Evolutionary conservation across 2,329 filamentous ascomycete species (phyloP), one percentile per base, ranked within the genome.

Genomic region (Aspergillus versicolor): DNA sequence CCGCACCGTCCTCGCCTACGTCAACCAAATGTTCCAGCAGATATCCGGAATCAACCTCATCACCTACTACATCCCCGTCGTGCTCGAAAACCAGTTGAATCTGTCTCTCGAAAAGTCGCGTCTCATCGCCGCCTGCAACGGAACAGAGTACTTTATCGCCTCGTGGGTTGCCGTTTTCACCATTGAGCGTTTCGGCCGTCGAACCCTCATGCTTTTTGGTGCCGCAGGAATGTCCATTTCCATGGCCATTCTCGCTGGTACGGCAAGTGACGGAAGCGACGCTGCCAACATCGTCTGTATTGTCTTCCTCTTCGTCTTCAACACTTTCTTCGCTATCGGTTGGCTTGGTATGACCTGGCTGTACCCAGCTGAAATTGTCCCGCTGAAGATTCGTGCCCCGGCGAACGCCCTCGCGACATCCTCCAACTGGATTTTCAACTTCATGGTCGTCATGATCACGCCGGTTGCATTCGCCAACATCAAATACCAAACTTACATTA

Each of bases 401-500:
- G 84, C 84, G 49, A 88, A 88, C 65, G 86, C 86, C 1, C 73
- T 88, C 38, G 82, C 83, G 2, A 88, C 85, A 0, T 82, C 81
- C 46, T 81, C 79, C 38, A 86, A 85, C 71, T 85, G 83, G 83
- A 74, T 82, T 15, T 82, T 81, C 71, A 85, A 86, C 70, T 88
- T 88, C 70, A 75, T 87, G 67, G 83, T 88, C 22, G 86, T 88
- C 49, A 86, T 87, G 81, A 83, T 88, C 50, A 86, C 84, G 0
- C 85, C 85, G 0, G 79, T 84, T 6, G 82, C 84, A 5, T 84
- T 88, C 61, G 70, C 74, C 8, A 82, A 77, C 57, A 84, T 85
- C 57, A 70, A 37, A 0, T 85, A 82, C 63, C 71, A 78, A 59
- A 84, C 82, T 3, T 85, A 84, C 65, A 78, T 83, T 49, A 81